phyloP scores from a whole-genome alignment of 805 yeast genomes.

The Lachancea fermentati region DNA sequence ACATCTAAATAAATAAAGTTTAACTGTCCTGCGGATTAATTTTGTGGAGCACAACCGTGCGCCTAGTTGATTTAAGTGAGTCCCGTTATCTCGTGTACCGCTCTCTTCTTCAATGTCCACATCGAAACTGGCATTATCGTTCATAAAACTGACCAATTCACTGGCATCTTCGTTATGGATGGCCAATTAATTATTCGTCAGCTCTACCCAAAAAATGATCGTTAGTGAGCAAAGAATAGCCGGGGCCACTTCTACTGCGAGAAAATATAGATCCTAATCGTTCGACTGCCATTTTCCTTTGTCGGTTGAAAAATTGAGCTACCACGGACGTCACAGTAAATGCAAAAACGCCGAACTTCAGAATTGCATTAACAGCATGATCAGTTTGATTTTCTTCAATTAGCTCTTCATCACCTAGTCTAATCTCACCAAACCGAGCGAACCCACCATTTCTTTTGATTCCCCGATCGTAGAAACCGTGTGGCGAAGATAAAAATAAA shows the following conservation, averaged over 20 bases:
- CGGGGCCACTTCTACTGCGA: slow-evolving; percentile 28
- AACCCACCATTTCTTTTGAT: slow-evolving; percentile 74
- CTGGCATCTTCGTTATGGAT: slow-evolving; percentile 46
- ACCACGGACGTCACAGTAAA: slow-evolving; percentile 36
- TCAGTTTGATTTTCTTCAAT: too few relatives aligned
- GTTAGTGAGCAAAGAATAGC: slow-evolving; percentile 27
- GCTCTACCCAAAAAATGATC: slow-evolving; percentile 34
- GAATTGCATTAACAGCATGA: slow-evolving; percentile 54
- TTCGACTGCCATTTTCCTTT: slow-evolving; percentile 10
- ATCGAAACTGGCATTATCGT: slow-evolving; percentile 32
- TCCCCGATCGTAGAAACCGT: slow-evolving; percentile 76
- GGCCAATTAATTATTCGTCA: slow-evolving; percentile 29
- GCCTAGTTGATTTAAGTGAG: too few relatives aligned
- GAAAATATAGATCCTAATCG: slow-evolving; percentile 21
- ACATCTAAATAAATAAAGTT: too few relatives aligned
- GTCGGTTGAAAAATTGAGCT: slow-evolving; percentile 15
- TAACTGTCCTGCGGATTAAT: too few relatives aligned
- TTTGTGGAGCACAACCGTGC: too few relatives aligned
- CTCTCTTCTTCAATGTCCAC: slow-evolving; percentile 33
- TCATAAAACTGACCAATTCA: slow-evolving; percentile 40
- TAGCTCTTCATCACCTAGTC: too few relatives aligned
- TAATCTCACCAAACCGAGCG: slow-evolving; percentile 73
- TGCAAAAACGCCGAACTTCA: slow-evolving; percentile 47
- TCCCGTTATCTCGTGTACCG: too few relatives aligned
- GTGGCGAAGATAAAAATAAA: slow-evolving; percentile 47